These are phyloP conservation scores for Gloeophyllum trabeum DNA, from an alignment of 768 basidiomycete genomes.

Conservation along the genomic window DNA sequence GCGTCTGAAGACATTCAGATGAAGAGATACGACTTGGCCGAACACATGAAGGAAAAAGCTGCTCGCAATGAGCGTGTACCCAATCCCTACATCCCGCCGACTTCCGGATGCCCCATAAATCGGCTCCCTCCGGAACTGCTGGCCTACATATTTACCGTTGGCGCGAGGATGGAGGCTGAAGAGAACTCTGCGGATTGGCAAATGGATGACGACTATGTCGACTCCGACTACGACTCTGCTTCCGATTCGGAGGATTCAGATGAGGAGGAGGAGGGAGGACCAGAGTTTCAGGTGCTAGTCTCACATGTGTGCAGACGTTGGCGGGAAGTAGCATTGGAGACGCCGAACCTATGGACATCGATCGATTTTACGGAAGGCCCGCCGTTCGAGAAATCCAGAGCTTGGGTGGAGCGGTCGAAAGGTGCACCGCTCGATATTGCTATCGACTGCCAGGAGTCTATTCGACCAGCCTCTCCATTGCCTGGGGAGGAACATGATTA, in stretches of 20 bases:
- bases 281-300: constrained; percentile 36
- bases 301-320: constrained; percentile 55
- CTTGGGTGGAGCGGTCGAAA: constrained; percentile 43
- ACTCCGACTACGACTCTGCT: constrained; percentile 24
- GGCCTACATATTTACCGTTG: constrained; percentile 24
- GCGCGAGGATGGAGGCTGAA: constrained; percentile 4
- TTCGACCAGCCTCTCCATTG: too few species aligned
- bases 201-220: constrained; percentile 13
- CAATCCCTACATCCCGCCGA: not conserved
- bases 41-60: too few species aligned
- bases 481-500: constrained; percentile 7
- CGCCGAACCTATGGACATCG: constrained; percentile 44
- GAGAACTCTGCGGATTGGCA: constrained; percentile 18
- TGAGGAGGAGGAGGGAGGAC: not conserved
- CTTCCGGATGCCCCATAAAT: constrained; percentile 20
- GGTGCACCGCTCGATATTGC: constrained; percentile 40
- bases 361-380: constrained; percentile 28
- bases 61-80: not conserved
- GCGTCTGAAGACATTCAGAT: too few species aligned
- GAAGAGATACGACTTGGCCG: too few species aligned
- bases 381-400: constrained; percentile 30
- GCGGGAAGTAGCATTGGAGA: constrained; percentile 40
- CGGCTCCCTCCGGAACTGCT: constrained; percentile 50
- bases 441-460: constrained; percentile 21
- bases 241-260: constrained; percentile 13